Percentiles rank a stretch among this genome's conserved stretches.
Evolutionary conservation across 139 green algal species (phyloP).

Genomic region (Yamagishiella unicocca): DNA sequence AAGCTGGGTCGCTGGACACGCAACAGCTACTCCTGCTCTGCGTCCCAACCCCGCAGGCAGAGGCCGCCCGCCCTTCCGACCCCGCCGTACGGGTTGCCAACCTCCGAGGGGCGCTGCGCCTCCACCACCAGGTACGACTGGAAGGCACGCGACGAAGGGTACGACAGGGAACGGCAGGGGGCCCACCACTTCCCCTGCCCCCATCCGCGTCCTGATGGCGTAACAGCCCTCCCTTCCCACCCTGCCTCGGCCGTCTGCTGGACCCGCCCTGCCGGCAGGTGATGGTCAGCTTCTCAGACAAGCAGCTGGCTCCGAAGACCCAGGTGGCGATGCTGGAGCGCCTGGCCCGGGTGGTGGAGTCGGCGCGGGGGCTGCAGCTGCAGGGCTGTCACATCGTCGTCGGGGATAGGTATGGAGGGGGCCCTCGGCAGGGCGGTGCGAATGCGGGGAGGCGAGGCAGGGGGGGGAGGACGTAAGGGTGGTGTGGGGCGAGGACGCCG

Average conservation of each 20-base stretch:
- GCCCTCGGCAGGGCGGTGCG: not conserved
- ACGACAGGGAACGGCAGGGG: too few relatives aligned
- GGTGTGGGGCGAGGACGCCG: not conserved
- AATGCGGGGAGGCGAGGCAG: too few relatives aligned
- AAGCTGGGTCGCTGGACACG: too few relatives aligned
- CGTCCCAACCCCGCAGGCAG: too few relatives aligned
- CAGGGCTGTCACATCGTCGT: slow-evolving; percentile 31
- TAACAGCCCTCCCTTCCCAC: not conserved
- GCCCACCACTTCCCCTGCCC: too few relatives aligned
- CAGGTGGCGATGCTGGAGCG: slow-evolving; percentile 39
- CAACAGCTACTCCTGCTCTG: too few relatives aligned
- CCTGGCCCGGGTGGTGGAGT: slow-evolving; percentile 3
- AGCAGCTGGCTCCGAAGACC: not conserved
- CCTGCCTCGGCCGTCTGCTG: not conserved
- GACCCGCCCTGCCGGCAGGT: not conserved
- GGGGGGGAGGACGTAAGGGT: not conserved
- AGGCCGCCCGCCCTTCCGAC: slow-evolving; percentile 16
- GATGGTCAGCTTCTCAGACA: slow-evolving; percentile 31
- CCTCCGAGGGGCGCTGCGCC: slow-evolving; percentile 67
- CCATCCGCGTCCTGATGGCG: too few relatives aligned
- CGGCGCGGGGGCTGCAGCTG: not conserved
- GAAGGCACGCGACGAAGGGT: too few relatives aligned
- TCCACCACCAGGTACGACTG: slow-evolving; percentile 55
- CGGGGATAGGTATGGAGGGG: slow-evolving; percentile 19
- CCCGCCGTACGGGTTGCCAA: slow-evolving; percentile 56